These are phyloP conservation scores for Ganoderma lucidum DNA, from an alignment of 1,284 basidiomycete genomes.

Conservation along the genomic window DNA sequence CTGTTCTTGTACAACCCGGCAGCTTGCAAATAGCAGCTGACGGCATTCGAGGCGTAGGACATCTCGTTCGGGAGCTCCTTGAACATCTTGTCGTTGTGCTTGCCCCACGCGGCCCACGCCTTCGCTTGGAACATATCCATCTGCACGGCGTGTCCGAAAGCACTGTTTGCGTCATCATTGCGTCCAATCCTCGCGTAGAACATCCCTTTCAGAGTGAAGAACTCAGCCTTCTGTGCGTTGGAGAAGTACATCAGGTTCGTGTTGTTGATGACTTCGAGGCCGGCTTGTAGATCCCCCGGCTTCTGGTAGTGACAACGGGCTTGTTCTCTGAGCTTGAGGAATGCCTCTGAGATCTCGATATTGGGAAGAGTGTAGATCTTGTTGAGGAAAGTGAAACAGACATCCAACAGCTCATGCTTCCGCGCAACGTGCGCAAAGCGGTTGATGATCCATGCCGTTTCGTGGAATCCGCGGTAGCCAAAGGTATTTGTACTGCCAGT, in stretches of 20 bases:
- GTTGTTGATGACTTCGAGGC: constrained; percentile 98
- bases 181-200: constrained; percentile 92
- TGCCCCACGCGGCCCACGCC: constrained; percentile 99
- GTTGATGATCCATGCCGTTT: constrained; percentile 99
- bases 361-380: constrained; percentile 99
- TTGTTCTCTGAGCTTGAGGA: constrained; percentile 98
- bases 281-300: constrained; percentile 91
- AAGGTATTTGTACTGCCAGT: constrained; percentile 80
- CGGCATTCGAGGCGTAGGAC: constrained; percentile 86
- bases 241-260: constrained; percentile 99
- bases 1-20: constrained; percentile 95
- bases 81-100: constrained; percentile 94
- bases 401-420: constrained; percentile 96
- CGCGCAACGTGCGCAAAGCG: constrained; percentile 99
- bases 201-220: constrained; percentile 99
- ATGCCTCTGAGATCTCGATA: constrained; percentile 99
- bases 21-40: constrained; percentile 98
- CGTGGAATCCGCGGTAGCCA: constrained; percentile 98
- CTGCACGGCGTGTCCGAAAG: constrained; percentile 96
- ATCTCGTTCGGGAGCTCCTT: constrained; percentile 83
- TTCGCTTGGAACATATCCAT: constrained; percentile 96
- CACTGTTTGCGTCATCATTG: constrained; percentile 90
- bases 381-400: constrained; percentile 94
- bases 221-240: constrained; percentile 94
- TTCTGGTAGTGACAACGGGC: constrained; percentile 99